Conservation (phyloP, 495 filamentous ascomycete genomes). For the Xylaria castorea region DNA sequence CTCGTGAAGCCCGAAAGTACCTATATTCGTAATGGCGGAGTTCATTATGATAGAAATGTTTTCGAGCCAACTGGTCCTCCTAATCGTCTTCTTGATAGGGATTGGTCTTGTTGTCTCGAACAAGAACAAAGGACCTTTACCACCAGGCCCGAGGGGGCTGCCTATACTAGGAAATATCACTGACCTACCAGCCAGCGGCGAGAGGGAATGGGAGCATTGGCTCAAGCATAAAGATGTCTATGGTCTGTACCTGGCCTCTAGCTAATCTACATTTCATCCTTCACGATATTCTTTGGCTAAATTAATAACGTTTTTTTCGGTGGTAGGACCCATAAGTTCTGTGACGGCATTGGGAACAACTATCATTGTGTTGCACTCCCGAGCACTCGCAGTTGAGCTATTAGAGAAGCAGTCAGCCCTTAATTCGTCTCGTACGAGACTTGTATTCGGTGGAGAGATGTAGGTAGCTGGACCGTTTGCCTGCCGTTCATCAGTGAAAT, state of each 20-base stretch:
- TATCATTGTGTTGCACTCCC: slow-evolving; percentile 53
- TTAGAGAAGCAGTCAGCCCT: slow-evolving; percentile 51
- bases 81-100: slow-evolving; percentile 2
- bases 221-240: slow-evolving; percentile 55
- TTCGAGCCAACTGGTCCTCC: background rate
- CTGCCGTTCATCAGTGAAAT: background rate
- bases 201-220: slow-evolving; percentile 51
- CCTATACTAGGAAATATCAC: slow-evolving; percentile 52
- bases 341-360: slow-evolving; percentile 51
- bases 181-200: slow-evolving; percentile 44
- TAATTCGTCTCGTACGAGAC: slow-evolving; percentile 47
- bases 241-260: slow-evolving; percentile 26
- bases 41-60: background rate
- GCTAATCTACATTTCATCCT: background rate
- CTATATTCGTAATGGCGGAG: background rate
- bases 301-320: slow-evolving; percentile 13
- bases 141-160: slow-evolving; percentile 17
- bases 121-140: slow-evolving; percentile 1
- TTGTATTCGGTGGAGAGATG: slow-evolving; percentile 15
- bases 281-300: background rate
- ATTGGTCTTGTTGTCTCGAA: background rate
- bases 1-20: background rate
- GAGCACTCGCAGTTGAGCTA: slow-evolving; percentile 46
- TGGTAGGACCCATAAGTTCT: slow-evolving; percentile 55
- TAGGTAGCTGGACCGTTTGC: background rate